These are phyloP conservation scores for Phytophthora pistaciae DNA, from an alignment of 352 stramenopile genomes.

Conservation along the genomic window DNA sequence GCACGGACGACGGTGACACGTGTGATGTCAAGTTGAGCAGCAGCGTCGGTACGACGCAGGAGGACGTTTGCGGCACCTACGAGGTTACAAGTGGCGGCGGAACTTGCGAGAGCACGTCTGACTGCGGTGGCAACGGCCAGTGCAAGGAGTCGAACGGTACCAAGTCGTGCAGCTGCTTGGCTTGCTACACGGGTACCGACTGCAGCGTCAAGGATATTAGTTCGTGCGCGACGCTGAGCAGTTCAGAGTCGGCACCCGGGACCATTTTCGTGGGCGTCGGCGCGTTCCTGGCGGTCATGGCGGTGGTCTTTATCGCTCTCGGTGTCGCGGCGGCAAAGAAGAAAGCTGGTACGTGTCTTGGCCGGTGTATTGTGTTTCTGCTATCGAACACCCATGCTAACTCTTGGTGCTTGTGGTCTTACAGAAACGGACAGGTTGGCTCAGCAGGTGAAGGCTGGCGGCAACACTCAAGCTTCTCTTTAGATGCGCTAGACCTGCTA, in stretches of 20 bases:
- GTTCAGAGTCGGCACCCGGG: slow-evolving; percentile 66
- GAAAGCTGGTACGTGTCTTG: slow-evolving; percentile 62
- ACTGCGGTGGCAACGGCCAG: slow-evolving; percentile 82
- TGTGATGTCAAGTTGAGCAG: slow-evolving; percentile 73
- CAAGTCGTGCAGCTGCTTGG: slow-evolving; percentile 75
- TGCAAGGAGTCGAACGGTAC: slow-evolving; percentile 70
- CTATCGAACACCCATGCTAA: neutral
- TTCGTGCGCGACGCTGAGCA: slow-evolving; percentile 70
- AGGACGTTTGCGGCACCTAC: slow-evolving; percentile 80
- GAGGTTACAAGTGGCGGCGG: slow-evolving; percentile 69
- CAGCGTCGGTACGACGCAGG: slow-evolving; percentile 71
- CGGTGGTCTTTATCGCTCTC: slow-evolving; percentile 79
- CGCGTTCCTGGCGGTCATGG: slow-evolving; percentile 77
- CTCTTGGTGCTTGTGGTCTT: slow-evolving; percentile 10
- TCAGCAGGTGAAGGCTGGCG: slow-evolving; percentile 68
- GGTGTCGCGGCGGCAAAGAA: slow-evolving; percentile 76
- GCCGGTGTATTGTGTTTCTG: neutral
- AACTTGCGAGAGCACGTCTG: slow-evolving; percentile 66
- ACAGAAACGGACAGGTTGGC: slow-evolving; percentile 75
- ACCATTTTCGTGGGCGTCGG: slow-evolving; percentile 81
- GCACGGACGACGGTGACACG: slow-evolving; percentile 61
- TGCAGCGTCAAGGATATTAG: slow-evolving; percentile 83
- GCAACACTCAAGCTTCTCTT: slow-evolving; percentile 44
- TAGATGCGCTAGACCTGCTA: slow-evolving; percentile 36
- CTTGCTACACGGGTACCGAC: slow-evolving; percentile 81